These are phyloP conservation scores for Xylariaceae sp. DNA, from an alignment of 2,329 filamentous ascomycete species.

Conservation along the genomic window DNA sequence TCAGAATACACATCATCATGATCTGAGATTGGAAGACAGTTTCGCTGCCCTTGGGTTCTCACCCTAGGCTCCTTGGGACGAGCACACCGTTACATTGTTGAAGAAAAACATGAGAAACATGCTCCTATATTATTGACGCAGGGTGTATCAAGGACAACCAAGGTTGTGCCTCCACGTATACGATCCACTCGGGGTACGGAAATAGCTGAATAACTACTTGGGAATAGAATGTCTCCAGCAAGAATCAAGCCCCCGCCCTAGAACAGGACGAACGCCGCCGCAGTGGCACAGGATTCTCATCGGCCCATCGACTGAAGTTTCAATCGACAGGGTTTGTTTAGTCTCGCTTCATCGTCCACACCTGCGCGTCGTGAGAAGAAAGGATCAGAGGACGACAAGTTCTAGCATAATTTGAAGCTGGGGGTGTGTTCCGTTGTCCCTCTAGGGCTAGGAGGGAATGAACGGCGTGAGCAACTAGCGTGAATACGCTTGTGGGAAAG, in stretches of 20 bases:
- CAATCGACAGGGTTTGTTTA: conserved; percentile 33
- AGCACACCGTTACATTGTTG: not conserved
- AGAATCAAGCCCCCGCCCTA: conserved; percentile 27
- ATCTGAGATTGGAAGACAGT: not conserved
- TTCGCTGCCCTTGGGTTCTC: not conserved
- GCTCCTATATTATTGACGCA: too few relatives aligned
- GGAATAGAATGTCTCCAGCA: conserved; percentile 28
- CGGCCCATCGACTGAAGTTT: conserved; percentile 20
- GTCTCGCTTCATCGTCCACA: conserved; percentile 67
- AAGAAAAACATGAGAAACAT: not conserved
- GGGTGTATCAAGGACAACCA: not conserved
- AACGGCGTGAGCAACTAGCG: not conserved
- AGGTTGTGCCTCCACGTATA: not conserved
- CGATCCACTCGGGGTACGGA: not conserved
- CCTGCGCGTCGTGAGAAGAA: conserved; percentile 50
- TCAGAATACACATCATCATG: conserved; percentile 1
- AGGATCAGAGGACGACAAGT: conserved; percentile 50
- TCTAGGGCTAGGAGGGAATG: not conserved
- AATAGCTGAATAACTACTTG: not conserved
- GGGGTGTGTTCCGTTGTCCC: not conserved
- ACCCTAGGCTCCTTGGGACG: not conserved
- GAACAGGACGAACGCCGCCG: conserved; percentile 17
- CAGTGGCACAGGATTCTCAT: conserved; percentile 15
- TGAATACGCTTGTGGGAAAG: too few relatives aligned
- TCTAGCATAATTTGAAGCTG: conserved; percentile 61